Conservation (phyloP, 108 stramenopile genomes). For the Skeletonema potamos region DNA sequence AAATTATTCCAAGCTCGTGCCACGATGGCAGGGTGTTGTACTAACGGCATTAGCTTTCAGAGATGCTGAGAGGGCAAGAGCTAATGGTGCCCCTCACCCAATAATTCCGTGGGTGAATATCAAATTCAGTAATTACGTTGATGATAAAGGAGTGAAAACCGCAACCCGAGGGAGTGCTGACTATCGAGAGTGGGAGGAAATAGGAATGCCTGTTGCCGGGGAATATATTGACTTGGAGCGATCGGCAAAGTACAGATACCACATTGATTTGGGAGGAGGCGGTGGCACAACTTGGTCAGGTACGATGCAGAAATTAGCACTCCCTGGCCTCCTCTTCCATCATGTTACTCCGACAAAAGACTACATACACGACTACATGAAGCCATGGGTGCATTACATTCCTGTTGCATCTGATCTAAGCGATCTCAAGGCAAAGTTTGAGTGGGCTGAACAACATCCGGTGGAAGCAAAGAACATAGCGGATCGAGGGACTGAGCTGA, state of each 20-base stretch:
- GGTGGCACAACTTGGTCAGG: slow-evolving; percentile 25
- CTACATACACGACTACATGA: slow-evolving; percentile 11
- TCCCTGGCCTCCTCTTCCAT: slow-evolving; percentile 23
- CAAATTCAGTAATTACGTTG: not conserved
- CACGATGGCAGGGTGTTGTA: slow-evolving; percentile 32
- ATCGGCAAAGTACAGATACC: not conserved
- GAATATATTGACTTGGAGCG: not conserved
- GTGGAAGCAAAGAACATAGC: slow-evolving; percentile 8
- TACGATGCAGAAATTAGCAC: slow-evolving; percentile 12
- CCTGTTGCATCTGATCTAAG: slow-evolving; percentile 4
- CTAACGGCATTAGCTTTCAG: slow-evolving; percentile 14
- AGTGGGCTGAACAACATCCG: slow-evolving; percentile 10
- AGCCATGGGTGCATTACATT: slow-evolving; percentile 7
- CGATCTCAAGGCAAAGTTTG: slow-evolving; percentile 12
- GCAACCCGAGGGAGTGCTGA: not conserved
- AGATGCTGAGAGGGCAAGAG: not conserved
- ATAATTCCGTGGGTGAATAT: not conserved
- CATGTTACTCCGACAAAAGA: slow-evolving; percentile 31
- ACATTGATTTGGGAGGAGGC: slow-evolving; percentile 3
- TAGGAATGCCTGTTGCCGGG: not conserved
- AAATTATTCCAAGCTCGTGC: slow-evolving; percentile 10
- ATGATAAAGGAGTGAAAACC: not conserved
- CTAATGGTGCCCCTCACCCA: not conserved
- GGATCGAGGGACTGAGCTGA: not conserved
- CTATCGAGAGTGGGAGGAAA: slow-evolving; percentile 1